Evolutionary conservation across 164 flowering plant species (phyloP), one percentile per base, ranked within the genome.

Genomic region (Berberis thunbergii): DNA sequence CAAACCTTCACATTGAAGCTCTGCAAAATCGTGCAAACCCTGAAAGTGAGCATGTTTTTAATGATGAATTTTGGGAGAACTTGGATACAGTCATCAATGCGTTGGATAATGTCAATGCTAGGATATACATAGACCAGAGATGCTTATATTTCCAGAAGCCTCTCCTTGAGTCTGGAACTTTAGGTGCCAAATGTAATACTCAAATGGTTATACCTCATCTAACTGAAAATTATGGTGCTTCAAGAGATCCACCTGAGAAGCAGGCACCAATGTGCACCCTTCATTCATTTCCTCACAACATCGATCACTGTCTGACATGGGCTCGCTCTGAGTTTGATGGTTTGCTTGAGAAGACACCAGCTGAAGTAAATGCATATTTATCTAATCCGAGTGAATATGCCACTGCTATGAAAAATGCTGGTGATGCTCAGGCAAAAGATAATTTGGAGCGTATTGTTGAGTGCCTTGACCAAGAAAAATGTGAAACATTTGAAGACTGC

Each of bases 181-280:
- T 87, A 7, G 97, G 97, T 70, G 83, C 97, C 49, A 90, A 88
- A 62, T 90, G 97, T 84, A 89, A 89, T 72, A 89, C 96, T 4
- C 96, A 89, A 72, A 86, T 89, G 94, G 91, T 89, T 56, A 89
- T 89, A 57, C 93, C 96, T 64, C 96, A 87, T 69, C 77, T 89
- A 43, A 87, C 96, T 0, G 94, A 89, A 61, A 86, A 86, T 64
- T 89, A 89, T 76, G 94, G 97, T 62, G 94, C 94, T 52, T 89
- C 94, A 52, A 79, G 97, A 63, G 97, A 90, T 55, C 97, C 90
- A 45, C 95, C 95, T 46, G 95, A 90, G 83, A 90, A 85, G 70
- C 95, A 90, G 72, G 97, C 97, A 4, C 95, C 97, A 6, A 90
- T 90, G 97, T 90, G 97, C 74, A 89, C 97, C 3, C 88, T 90